Conservation (phyloP, 2,329 filamentous ascomycete species). For the Curvularia sp. region DNA sequence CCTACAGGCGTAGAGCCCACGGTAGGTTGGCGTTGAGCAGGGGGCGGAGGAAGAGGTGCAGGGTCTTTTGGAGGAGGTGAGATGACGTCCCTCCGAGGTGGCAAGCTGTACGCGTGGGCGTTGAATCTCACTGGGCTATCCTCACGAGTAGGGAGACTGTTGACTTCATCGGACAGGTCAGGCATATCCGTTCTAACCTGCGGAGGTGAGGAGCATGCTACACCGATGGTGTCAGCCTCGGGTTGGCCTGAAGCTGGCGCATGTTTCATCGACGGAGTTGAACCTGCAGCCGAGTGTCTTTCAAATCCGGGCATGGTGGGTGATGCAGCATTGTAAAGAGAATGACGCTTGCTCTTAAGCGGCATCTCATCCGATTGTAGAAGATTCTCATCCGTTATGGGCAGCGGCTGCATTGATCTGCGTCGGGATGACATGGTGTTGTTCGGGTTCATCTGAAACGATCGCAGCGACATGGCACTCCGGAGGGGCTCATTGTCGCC, state of each 20-base stretch:
- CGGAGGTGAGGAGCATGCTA: constrained; percentile 12
- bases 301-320: constrained; percentile 29
- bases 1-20: constrained; percentile 24
- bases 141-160: constrained; percentile 19
- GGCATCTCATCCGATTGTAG: constrained; percentile 29
- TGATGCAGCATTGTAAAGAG: constrained; percentile 40
- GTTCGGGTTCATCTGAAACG: constrained; percentile 50
- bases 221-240: constrained; percentile 14
- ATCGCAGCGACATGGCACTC: constrained; percentile 47
- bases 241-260: not conserved
- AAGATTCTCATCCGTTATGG: constrained; percentile 46
- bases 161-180: constrained; percentile 2
- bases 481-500: constrained; percentile 41
- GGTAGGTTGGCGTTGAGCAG: constrained; percentile 37
- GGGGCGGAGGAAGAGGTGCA: constrained; percentile 34
- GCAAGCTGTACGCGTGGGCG: constrained; percentile 34
- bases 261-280: constrained; percentile 1
- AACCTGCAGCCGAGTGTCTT: constrained; percentile 10
- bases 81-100: constrained; percentile 35
- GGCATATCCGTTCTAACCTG: constrained; percentile 5
- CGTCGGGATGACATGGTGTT: constrained; percentile 40
- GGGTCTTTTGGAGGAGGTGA: constrained; percentile 42
- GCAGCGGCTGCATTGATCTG: constrained; percentile 50
- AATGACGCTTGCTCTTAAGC: constrained; percentile 39
- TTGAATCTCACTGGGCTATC: constrained; percentile 36